Conservation (phyloP, 2,329 filamentous ascomycete genomes). For the Penicillium expansum region DNA sequence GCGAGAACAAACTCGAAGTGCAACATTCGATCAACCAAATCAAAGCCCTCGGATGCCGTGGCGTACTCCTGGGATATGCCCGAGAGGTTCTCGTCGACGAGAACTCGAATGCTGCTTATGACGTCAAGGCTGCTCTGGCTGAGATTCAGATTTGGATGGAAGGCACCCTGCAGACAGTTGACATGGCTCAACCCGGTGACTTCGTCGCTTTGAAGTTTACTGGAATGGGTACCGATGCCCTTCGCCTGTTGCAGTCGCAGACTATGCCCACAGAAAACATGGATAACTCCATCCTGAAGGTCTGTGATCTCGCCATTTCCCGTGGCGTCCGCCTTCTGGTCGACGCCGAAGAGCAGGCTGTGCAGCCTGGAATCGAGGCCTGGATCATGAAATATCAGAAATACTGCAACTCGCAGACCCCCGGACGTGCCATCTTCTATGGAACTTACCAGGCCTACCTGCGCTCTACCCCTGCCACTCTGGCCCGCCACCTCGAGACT, state of each 20-base stretch:
- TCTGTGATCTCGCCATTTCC: conserved; percentile 44
- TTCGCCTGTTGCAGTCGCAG: conserved; percentile 41
- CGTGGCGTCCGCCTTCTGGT: conserved; percentile 49
- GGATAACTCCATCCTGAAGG: conserved; percentile 42
- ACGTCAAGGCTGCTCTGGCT: conserved; percentile 32
- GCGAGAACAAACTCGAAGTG: conserved; percentile 50
- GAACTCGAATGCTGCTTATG: conserved; percentile 29
- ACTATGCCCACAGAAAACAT: conserved; percentile 43
- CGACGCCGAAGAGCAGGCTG: conserved; percentile 54
- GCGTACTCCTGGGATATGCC: conserved; percentile 55
- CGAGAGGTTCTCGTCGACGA: conserved; percentile 54
- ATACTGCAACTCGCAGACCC: conserved; percentile 49
- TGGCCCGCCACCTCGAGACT: conserved; percentile 47
- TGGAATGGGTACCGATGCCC: conserved; percentile 47
- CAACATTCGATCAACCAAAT: conserved; percentile 46
- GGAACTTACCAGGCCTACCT: conserved; percentile 56
- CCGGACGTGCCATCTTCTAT: conserved; percentile 52
- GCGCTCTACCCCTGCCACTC: conserved; percentile 47
- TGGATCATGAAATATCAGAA: conserved; percentile 56
- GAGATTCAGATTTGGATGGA: conserved; percentile 49
- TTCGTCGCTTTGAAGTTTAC: conserved; percentile 54
- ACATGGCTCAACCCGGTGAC: conserved; percentile 52
- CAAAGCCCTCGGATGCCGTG: conserved; percentile 51
- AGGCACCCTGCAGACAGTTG: conserved; percentile 53
- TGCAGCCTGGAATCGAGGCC: conserved; percentile 52